phyloP scores from a whole-genome alignment of 1,284 basidiomycete genomes.

The Boletus sp. region DNA sequence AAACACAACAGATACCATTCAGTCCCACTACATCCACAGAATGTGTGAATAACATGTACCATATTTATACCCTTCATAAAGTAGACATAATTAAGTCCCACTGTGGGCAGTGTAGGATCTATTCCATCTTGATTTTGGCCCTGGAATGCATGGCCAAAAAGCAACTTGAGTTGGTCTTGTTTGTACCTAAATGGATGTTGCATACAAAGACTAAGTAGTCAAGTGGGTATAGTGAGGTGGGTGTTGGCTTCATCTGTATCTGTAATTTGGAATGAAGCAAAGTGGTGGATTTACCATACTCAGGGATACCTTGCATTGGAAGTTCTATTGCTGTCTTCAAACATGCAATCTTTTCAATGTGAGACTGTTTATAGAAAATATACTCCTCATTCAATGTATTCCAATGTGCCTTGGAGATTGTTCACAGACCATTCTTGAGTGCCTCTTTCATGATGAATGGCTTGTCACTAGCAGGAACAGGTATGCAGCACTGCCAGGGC shows the following conservation, averaged over 20 bases:
- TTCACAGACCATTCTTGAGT: conserved; percentile 59
- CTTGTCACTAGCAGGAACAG: background rate
- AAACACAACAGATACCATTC: background rate
- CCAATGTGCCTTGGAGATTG: conserved; percentile 61
- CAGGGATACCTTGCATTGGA: background rate
- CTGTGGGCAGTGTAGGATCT: background rate
- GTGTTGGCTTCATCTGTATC: conserved; percentile 15
- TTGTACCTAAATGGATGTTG: conserved; percentile 70
- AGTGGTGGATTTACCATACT: background rate
- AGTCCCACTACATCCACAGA: background rate
- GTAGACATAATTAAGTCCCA: conserved; percentile 74
- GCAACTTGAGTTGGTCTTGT: conserved; percentile 70
- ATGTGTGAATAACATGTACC: conserved; percentile 38
- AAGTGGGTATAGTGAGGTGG: conserved; percentile 54
- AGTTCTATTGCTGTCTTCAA: conserved; percentile 22
- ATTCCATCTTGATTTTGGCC: conserved; percentile 22
- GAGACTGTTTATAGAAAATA: conserved; percentile 52
- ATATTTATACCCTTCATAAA: conserved; percentile 76
- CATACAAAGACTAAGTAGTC: conserved; percentile 71
- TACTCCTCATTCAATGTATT: conserved; percentile 66
- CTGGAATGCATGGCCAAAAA: conserved; percentile 54
- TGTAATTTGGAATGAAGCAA: background rate
- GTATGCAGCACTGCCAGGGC: conserved; percentile 50
- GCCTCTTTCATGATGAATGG: conserved; percentile 45
- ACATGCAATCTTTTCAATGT: conserved; percentile 51